Percentiles rank a stretch among this genome's conserved stretches.
Evolutionary conservation across 768 basidiomycete genomes (phyloP).

Genomic region (Tylopilus rubrobrunneus): DNA sequence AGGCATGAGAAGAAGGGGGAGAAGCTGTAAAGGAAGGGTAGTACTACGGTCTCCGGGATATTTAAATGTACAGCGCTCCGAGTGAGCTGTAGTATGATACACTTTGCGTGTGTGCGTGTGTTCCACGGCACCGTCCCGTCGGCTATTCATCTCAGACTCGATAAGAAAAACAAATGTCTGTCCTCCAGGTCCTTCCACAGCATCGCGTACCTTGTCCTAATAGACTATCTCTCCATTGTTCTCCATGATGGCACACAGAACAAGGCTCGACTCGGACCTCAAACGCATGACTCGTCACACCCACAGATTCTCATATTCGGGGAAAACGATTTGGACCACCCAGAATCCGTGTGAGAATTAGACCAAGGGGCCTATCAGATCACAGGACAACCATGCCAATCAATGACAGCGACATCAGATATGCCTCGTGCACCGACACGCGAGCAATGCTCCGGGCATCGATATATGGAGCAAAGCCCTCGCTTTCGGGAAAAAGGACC

Average conservation of each 20-base stretch:
- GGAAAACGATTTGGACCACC: neutral
- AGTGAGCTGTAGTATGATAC: too few relatives aligned
- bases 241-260: neutral
- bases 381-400: neutral
- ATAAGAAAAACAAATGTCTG: neutral
- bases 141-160: slow-evolving; percentile 12
- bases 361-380: too few relatives aligned
- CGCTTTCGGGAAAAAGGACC: slow-evolving; percentile 7
- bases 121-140: slow-evolving; percentile 18
- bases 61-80: neutral
- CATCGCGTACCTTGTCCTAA: too few relatives aligned
- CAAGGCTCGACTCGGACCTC: neutral
- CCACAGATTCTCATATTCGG: neutral
- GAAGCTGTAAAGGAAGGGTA: neutral
- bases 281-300: neutral
- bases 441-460: slow-evolving; percentile 1
- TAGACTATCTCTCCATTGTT: neutral
- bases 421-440: neutral
- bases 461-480: neutral
- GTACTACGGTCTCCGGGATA: neutral
- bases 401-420: too few relatives aligned
- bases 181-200: neutral
- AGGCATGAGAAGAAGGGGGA: neutral
- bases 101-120: neutral
- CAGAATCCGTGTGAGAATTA: neutral